These are phyloP conservation scores for Fusarium kyushuense DNA, from an alignment of 2,329 filamentous ascomycete genomes.

Conservation along the genomic window DNA sequence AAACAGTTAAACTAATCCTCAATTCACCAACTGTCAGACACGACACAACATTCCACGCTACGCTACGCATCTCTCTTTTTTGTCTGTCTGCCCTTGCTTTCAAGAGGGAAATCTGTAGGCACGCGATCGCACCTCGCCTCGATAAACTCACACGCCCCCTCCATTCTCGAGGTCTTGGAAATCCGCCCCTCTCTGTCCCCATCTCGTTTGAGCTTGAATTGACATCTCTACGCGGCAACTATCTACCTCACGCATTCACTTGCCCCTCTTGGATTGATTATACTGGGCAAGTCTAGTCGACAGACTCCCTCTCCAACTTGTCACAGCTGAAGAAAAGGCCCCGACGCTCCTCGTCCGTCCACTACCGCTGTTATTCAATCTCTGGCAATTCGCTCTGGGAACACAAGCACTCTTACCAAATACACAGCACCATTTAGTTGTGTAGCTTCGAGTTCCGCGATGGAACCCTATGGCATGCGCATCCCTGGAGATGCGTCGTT, in stretches of 20 bases:
- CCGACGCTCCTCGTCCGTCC: constrained; percentile 30
- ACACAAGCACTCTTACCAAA: constrained; percentile 23
- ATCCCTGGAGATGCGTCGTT: constrained; percentile 61
- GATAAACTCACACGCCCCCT: constrained; percentile 43
- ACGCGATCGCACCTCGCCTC: constrained; percentile 45
- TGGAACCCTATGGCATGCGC: constrained; percentile 58
- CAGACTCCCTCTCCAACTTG: constrained; percentile 22
- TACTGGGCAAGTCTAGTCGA: constrained; percentile 28
- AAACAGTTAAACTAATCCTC: constrained; percentile 18
- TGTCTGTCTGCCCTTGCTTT: constrained; percentile 5
- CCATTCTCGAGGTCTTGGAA: constrained; percentile 37
- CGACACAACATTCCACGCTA: constrained; percentile 41
- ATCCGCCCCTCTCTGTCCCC: constrained; percentile 41
- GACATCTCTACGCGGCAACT: constrained; percentile 14
- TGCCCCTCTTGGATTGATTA: constrained; percentile 47
- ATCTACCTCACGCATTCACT: constrained; percentile 44
- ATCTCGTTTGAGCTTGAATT: constrained; percentile 29
- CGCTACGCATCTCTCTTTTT: constrained; percentile 24
- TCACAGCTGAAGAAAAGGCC: constrained; percentile 27
- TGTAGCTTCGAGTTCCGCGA: constrained; percentile 43
- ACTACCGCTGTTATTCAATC: constrained; percentile 30
- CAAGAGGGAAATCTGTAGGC: constrained; percentile 35
- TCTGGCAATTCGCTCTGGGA: constrained; percentile 29
- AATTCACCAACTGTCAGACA: constrained; percentile 29
- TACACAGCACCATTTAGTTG: constrained; percentile 36